These are phyloP conservation scores for Fusarium brachygibbosum DNA, from an alignment of 2,329 filamentous ascomycete species.

Conservation along the genomic window DNA sequence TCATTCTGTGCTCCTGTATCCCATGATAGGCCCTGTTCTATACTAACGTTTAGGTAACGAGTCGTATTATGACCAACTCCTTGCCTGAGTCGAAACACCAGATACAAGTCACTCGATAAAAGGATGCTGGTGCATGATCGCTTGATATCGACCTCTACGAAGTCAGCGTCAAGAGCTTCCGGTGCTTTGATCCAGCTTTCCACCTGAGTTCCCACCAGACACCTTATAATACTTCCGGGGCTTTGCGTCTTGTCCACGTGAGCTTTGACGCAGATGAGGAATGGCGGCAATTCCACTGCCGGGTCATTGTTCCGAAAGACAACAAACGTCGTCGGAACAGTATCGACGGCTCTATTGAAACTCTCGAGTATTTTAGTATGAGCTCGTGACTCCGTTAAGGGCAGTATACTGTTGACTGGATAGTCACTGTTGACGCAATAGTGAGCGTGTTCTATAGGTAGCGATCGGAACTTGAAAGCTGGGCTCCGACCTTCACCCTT, in stretches of 20 bases:
- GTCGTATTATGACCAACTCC: not conserved
- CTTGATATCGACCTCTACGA: not conserved
- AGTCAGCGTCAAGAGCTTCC: not conserved
- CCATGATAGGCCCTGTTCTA: conserved; percentile 8
- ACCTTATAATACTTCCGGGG: not conserved
- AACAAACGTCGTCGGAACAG: not conserved
- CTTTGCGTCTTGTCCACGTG: not conserved
- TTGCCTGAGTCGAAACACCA: conserved; percentile 1
- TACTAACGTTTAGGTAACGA: conserved; percentile 6
- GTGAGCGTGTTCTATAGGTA: not conserved
- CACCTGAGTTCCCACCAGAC: not conserved
- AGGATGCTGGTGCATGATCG: not conserved
- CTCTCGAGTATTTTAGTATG: not conserved
- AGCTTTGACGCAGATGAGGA: not conserved
- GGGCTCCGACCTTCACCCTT: not conserved
- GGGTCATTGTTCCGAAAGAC: not conserved
- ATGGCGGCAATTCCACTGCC: not conserved
- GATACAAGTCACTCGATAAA: not conserved
- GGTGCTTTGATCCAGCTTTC: not conserved
- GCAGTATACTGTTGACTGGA: not conserved
- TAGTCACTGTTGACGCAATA: not conserved
- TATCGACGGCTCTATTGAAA: not conserved
- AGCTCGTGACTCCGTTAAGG: not conserved
- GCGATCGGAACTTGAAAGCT: not conserved
- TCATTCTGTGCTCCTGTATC: not conserved